A percentile compares a stretch with the other conserved stretches of the same genome.
These are phyloP conservation scores for Paraconiothyrium brasiliense DNA, from an alignment of 2,329 filamentous ascomycete species.

Conservation along the genomic window DNA sequence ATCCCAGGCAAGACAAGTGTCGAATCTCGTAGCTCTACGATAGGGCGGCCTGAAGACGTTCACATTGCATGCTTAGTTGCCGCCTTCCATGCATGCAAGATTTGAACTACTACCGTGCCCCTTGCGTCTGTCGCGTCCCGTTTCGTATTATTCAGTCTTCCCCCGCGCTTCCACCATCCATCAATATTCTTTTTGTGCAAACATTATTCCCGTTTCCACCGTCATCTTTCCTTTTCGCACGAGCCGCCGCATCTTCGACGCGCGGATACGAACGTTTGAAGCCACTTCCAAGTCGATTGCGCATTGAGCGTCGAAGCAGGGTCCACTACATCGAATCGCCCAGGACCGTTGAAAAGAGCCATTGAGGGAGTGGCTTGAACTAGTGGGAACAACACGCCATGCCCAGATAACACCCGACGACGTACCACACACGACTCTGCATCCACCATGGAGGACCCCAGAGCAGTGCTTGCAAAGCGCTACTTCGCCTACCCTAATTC, in stretches of 20 bases:
- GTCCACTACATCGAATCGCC: background rate
- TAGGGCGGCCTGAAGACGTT: constrained; percentile 1
- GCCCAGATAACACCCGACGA: constrained; percentile 4
- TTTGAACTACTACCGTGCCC: constrained; percentile 1
- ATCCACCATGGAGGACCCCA: constrained; percentile 21
- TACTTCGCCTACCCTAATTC: constrained; percentile 41
- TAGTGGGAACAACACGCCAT: constrained; percentile 1
- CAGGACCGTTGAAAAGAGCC: background rate
- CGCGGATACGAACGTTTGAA: background rate
- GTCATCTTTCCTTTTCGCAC: background rate
- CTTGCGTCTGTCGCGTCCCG: background rate
- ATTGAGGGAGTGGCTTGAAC: constrained; percentile 9
- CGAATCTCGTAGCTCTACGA: background rate
- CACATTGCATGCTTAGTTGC: constrained; percentile 11
- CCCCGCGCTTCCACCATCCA: constrained; percentile 3
- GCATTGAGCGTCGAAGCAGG: background rate
- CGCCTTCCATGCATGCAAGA: constrained; percentile 3
- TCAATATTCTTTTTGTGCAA: background rate
- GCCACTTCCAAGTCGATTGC: constrained; percentile 1
- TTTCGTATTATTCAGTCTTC: constrained; percentile 7
- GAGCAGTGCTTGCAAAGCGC: constrained; percentile 25
- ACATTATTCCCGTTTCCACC: background rate
- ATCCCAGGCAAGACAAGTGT: constrained; percentile 7
- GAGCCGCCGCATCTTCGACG: background rate
- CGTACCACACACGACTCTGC: background rate